Percentiles rank a stretch among this genome's conserved stretches.
These are phyloP conservation scores for Xerocomellus dryophilus DNA, from an alignment of 768 basidiomycete genomes.

Conservation along the genomic window DNA sequence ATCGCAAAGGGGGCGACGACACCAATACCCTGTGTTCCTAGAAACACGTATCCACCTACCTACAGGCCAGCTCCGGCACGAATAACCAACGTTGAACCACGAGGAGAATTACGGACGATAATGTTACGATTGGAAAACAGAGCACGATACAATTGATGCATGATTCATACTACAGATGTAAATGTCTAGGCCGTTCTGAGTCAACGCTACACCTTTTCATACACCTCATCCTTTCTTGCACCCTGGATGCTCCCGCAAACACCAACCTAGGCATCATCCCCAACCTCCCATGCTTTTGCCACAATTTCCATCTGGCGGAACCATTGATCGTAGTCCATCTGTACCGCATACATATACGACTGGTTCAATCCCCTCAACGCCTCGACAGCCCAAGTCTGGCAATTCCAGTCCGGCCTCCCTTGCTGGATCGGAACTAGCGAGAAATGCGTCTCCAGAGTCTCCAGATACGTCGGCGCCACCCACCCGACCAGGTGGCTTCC, in stretches of 20 bases:
- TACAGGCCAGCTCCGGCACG: too few species aligned
- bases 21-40: too few species aligned
- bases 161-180: not conserved
- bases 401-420: conserved; percentile 2
- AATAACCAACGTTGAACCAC: too few species aligned
- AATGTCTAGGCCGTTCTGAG: not conserved
- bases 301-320: conserved; percentile 4
- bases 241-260: too few species aligned
- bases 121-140: not conserved
- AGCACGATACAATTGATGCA: not conserved
- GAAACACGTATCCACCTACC: too few species aligned
- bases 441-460: not conserved
- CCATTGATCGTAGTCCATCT: conserved; percentile 2
- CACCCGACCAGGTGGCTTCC: conserved; percentile 3
- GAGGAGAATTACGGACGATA: too few species aligned
- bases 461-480: not conserved
- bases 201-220: not conserved
- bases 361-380: conserved; percentile 3
- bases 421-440: conserved; percentile 1
- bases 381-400: conserved; percentile 8
- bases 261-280: too few species aligned
- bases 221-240: too few species aligned
- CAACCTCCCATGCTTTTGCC: too few species aligned
- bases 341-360: conserved; percentile 9
- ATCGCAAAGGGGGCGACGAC: too few species aligned